These are phyloP conservation scores for Emydomyces testavorans DNA, from an alignment of 2,329 filamentous ascomycete genomes.

Conservation along the genomic window DNA sequence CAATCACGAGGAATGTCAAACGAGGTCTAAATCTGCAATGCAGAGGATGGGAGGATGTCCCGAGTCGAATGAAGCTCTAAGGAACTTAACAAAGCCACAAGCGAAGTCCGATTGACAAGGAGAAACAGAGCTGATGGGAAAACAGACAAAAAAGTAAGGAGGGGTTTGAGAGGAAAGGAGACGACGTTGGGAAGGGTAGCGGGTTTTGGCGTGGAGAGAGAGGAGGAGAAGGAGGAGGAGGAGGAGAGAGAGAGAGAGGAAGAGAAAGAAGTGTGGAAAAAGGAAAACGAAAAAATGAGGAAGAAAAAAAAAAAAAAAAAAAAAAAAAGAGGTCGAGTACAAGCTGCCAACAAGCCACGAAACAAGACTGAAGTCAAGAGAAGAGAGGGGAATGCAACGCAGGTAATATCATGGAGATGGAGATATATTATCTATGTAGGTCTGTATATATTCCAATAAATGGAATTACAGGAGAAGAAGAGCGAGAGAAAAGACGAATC, in stretches of 20 bases:
- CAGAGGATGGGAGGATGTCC: background rate
- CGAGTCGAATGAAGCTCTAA: conserved; percentile 6
- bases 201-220: background rate
- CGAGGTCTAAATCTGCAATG: background rate
- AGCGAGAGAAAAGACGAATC: too few relatives aligned
- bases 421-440: too few relatives aligned
- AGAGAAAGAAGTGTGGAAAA: conserved; percentile 18
- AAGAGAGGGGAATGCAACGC: too few relatives aligned
- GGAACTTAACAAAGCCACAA: background rate
- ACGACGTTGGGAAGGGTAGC: background rate
- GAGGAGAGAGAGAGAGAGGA: conserved; percentile 18
- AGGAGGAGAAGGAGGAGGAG: conserved; percentile 15
- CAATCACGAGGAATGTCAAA: conserved; percentile 6
- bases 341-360: background rate
- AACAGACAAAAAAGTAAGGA: background rate
- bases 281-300: conserved; percentile 19
- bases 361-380: conserved; percentile 5
- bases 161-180: background rate
- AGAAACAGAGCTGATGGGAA: conserved; percentile 19
- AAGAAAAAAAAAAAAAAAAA: conserved; percentile 13
- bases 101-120: conserved; percentile 14
- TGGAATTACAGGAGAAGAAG: too few relatives aligned
- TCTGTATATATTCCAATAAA: too few relatives aligned
- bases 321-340: background rate
- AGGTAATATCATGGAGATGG: too few relatives aligned